A percentile compares a stretch with the other conserved stretches of the same genome.
Conservation (phyloP, 2,329 filamentous ascomycete species). For the Mycosphaerella arachidis region DNA sequence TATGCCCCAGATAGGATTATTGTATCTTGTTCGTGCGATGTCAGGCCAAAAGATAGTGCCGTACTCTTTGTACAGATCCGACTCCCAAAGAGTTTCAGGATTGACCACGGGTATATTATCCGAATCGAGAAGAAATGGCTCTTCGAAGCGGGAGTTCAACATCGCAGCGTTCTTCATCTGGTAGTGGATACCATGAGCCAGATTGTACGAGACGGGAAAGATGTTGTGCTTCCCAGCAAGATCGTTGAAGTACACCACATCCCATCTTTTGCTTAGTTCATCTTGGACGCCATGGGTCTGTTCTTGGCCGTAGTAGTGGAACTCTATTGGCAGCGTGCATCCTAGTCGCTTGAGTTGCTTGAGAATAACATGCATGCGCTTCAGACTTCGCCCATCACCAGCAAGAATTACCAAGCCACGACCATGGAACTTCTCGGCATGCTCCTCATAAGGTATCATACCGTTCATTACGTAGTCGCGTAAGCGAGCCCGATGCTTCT, state of each 20-base stretch:
- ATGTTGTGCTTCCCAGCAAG: conserved; percentile 22
- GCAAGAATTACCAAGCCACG: conserved; percentile 33
- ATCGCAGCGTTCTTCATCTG: conserved; percentile 36
- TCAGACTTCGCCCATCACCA: conserved; percentile 22
- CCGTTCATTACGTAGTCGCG: conserved; percentile 21
- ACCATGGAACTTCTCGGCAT: conserved; percentile 25
- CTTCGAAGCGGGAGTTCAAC: conserved; percentile 36
- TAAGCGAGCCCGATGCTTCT: conserved; percentile 10
- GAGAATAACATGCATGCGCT: conserved; percentile 27
- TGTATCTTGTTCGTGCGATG: conserved; percentile 32
- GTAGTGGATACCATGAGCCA: conserved; percentile 17
- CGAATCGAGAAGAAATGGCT: conserved; percentile 35
- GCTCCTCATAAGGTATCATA: conserved; percentile 21
- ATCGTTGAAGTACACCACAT: conserved; percentile 30
- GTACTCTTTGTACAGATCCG: conserved; percentile 27
- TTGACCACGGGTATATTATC: conserved; percentile 35
- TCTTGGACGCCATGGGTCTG: conserved; percentile 21
- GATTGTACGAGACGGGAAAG: conserved; percentile 19
- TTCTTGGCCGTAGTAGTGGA: conserved; percentile 33
- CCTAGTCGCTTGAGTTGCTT: conserved; percentile 15
- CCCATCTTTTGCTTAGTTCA: conserved; percentile 18
- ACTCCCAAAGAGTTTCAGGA: conserved; percentile 31
- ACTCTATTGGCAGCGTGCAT: conserved; percentile 29
- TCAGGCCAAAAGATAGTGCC: conserved; percentile 38
- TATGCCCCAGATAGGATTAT: conserved; percentile 34